Evolutionary conservation across 352 stramenopile genomes (phyloP).

Genomic region (Peronosclerospora sorghi): DNA sequence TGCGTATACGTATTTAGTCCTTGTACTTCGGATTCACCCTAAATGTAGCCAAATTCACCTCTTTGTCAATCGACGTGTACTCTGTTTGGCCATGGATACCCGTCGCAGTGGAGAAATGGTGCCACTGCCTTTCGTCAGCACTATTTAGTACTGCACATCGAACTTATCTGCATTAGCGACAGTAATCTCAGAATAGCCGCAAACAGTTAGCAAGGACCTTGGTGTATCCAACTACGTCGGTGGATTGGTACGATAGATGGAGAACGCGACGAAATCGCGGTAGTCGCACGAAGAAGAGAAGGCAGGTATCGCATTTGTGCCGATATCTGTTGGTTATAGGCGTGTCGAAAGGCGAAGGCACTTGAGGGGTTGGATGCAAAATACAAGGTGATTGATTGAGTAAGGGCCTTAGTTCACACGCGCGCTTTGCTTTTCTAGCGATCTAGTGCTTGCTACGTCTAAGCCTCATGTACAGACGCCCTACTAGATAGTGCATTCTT

Average conservation of each 20-base stretch:
- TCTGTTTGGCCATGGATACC: constrained; percentile 5
- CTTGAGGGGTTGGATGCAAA: too few relatives aligned
- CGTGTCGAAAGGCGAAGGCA: too few relatives aligned
- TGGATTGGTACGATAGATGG: constrained; percentile 1
- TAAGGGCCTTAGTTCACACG: too few relatives aligned
- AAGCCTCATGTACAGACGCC: too few relatives aligned
- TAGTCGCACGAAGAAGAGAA: constrained; percentile 12
- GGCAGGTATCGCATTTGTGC: constrained; percentile 13
- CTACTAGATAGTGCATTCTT: too few relatives aligned
- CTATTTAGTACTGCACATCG: constrained; percentile 1
- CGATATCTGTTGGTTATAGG: too few relatives aligned
- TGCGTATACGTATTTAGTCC: neutral
- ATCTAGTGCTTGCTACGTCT: too few relatives aligned
- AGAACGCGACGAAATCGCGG: constrained; percentile 4
- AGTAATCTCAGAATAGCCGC: neutral
- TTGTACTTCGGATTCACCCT: neutral
- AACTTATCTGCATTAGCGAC: constrained; percentile 5
- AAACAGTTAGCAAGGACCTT: constrained; percentile 13
- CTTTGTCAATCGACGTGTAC: constrained; percentile 13
- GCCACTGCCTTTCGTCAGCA: constrained; percentile 4
- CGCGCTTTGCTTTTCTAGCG: too few relatives aligned
- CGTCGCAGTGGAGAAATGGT: constrained; percentile 8
- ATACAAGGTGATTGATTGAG: too few relatives aligned
- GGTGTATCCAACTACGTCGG: constrained; percentile 13
- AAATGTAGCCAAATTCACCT: constrained; percentile 8